Evolutionary conservation across 179 eudicot species (phyloP), one percentile per base, ranked within the genome.

Genomic region (Spinacia oleracea): DNA sequence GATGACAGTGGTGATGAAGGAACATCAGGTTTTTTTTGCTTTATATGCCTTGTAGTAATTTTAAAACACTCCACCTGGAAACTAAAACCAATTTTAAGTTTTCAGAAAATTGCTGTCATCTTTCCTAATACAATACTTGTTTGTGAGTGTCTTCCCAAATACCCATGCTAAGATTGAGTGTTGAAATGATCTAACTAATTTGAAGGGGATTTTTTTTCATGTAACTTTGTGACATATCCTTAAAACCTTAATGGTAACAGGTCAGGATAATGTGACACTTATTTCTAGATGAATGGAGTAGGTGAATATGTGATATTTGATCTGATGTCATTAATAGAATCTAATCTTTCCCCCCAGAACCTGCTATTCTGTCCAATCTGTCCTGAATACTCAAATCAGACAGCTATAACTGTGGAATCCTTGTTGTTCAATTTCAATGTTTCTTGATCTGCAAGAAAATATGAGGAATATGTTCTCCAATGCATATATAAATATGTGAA

Each of bases 11-110:
- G 79, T n/a, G 46, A 70, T 74, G 86, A 85, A 67, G 85, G 68
- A 73, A 76, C 59, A 84, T 70, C 84, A 88, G 91, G 94, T 90
- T 68, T 35, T 16, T 81, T 68, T 43, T 63, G 3, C 15, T 18
- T 40, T 21, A 9, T 51, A 25, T 23, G 35, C 3, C 35, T 60
- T 60, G 6, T 21, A 60, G 5, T 12, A 8, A 60, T 60, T 60
- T 4, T 27, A 60, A 10, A 10, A 12, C 29, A 10, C 18, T 10
- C 66, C 64, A 64, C 34, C 18, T 64, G 63, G 31, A 58, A 58
- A 23, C 16, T 12, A 12, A 21, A 60, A 60, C 66, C 31, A 58
- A 53, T 18, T 53, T 20, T n/a, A 58, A n/a, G 4, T 18, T 21
- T 51, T 46, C 51, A 10, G 55, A 31, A 74, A 58, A 35, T 38